phyloP scores from a whole-genome alignment of 768 basidiomycete species.

The Hemileccinum impolitum region DNA sequence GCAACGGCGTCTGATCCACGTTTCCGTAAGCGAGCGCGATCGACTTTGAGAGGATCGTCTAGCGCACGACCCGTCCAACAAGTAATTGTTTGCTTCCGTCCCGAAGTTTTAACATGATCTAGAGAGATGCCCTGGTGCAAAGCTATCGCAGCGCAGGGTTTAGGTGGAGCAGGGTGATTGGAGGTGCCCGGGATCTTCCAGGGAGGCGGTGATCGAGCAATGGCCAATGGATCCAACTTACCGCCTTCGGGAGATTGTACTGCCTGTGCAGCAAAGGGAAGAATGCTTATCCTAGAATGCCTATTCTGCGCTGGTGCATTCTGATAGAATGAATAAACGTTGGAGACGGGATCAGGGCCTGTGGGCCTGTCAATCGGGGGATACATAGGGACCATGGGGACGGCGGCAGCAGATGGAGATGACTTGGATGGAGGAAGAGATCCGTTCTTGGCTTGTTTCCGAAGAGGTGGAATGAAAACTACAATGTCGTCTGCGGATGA shows the following conservation, averaged over 20 bases:
- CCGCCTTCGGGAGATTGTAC: slow-evolving; percentile 12
- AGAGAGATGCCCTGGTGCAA: not conserved
- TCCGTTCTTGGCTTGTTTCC: not conserved
- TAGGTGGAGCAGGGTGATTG: not conserved
- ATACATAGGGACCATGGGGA: not conserved
- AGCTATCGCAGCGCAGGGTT: not conserved
- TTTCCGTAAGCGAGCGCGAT: slow-evolving; percentile 27
- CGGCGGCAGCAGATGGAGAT: not conserved
- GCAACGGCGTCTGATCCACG: slow-evolving; percentile 18
- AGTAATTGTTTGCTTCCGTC: not conserved
- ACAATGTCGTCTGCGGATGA: slow-evolving; percentile 12
- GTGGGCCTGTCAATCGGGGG: not conserved
- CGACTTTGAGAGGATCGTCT: slow-evolving; percentile 12
- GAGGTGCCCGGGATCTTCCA: slow-evolving; percentile 16
- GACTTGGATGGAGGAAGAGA: not conserved
- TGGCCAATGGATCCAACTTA: slow-evolving; percentile 22
- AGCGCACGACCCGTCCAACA: slow-evolving; percentile 4
- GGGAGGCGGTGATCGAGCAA: slow-evolving; percentile 26
- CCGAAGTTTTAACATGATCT: not conserved
- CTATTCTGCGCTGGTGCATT: not conserved
- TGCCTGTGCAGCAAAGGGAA: slow-evolving; percentile 20
- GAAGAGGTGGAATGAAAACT: slow-evolving; percentile 18
- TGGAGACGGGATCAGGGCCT: not conserved
- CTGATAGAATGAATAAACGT: slow-evolving; percentile 20
- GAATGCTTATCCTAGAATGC: slow-evolving; percentile 1